Conservation (phyloP, 2,329 filamentous ascomycete genomes). For the Dactylellina drechsleri region DNA sequence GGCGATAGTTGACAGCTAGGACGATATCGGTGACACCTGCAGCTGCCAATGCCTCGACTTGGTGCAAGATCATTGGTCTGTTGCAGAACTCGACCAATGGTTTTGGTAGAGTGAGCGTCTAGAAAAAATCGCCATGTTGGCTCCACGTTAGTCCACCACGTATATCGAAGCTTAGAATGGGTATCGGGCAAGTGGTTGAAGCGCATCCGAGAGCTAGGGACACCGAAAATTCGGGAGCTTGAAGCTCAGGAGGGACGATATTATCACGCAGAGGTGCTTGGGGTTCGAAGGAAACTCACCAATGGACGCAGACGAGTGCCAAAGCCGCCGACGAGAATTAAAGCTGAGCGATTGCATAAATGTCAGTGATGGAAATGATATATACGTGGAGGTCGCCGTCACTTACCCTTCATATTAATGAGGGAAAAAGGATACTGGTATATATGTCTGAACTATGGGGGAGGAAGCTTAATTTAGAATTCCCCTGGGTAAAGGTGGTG, state of each 20-base stretch:
- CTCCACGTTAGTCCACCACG: conserved; percentile 28
- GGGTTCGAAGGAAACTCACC: conserved; percentile 67
- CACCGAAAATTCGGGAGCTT: neutral
- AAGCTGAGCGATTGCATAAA: conserved; percentile 69
- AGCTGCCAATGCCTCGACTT: conserved; percentile 91
- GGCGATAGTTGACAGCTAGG: conserved; percentile 97
- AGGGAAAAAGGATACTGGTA: conserved; percentile 6
- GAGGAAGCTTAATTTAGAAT: conserved; percentile 26
- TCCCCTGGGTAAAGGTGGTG: conserved; percentile 13
- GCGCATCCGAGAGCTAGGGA: neutral
- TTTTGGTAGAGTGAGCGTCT: conserved; percentile 97
- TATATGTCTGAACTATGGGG: conserved; percentile 30
- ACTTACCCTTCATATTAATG: conserved; percentile 48
- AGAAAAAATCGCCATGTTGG: conserved; percentile 43
- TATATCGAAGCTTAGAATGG: neutral
- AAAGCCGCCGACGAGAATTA: conserved; percentile 99
- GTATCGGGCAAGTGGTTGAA: neutral
- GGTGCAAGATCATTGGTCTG: conserved; percentile 98
- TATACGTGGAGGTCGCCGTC: neutral
- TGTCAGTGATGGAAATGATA: conserved; percentile 7
- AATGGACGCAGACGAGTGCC: conserved; percentile 96
- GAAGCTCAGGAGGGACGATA: conserved; percentile 9
- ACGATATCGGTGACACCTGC: conserved; percentile 98
- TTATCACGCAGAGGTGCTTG: conserved; percentile 56
- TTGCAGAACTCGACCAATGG: conserved; percentile 98